These are phyloP conservation scores for Cicer bijugum DNA, from an alignment of 306 rosid genomes.

Conservation along the genomic window DNA sequence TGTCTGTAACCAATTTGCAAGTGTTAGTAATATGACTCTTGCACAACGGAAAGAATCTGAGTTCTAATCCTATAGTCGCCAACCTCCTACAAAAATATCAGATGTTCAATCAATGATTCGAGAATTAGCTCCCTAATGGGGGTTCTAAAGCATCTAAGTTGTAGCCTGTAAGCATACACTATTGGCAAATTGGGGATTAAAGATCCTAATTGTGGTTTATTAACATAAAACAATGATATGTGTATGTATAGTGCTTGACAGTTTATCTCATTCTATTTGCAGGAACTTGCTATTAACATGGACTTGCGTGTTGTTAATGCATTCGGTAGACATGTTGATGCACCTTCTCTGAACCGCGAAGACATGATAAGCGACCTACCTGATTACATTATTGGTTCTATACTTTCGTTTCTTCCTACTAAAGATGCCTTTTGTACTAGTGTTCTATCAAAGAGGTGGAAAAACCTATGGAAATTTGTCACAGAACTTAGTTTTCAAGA, in stretches of 20 bases:
- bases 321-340: no score
- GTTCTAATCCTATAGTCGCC: no score
- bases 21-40: no score
- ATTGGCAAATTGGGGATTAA: no score
- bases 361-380: slow-evolving; percentile 37
- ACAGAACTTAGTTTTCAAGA: slow-evolving; percentile 5
- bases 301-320: not conserved
- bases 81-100: no score
- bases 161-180: no score
- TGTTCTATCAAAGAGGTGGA: slow-evolving; percentile 38
- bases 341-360: not conserved
- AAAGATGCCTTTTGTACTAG: slow-evolving; percentile 37
- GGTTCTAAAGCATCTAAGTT: no score
- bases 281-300: slow-evolving; percentile 20
- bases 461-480: slow-evolving; percentile 6
- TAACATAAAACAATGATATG: not conserved
- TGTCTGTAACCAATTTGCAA: no score
- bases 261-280: not conserved
- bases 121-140: no score
- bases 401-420: slow-evolving; percentile 33
- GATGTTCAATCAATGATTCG: no score
- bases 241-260: not conserved
- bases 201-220: no score
- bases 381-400: not conserved
- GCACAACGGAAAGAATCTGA: no score